phyloP scores from a whole-genome alignment of 768 basidiomycete species.

The Postia placenta region DNA sequence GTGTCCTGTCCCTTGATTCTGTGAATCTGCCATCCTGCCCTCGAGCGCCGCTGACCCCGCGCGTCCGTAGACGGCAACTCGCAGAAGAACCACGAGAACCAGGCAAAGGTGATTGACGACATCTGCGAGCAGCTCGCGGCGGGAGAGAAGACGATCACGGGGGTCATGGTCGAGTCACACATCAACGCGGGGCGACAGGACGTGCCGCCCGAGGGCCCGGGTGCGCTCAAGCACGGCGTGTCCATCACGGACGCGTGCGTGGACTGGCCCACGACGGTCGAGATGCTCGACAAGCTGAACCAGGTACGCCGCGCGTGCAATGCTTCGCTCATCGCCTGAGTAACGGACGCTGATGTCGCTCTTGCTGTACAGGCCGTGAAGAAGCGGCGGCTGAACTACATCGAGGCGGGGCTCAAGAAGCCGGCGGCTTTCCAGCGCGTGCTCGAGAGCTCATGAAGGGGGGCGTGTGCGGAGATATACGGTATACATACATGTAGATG shows the following conservation, averaged over 20 bases:
- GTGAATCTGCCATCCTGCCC: too few relatives aligned
- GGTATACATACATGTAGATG: neutral
- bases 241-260: constrained; percentile 93
- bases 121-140: constrained; percentile 69
- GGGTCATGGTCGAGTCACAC: constrained; percentile 97
- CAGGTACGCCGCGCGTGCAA: constrained; percentile 25
- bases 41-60: too few relatives aligned
- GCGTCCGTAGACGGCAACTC: constrained; percentile 79
- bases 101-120: constrained; percentile 70
- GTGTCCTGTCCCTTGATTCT: neutral
- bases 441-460: constrained; percentile 5
- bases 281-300: constrained; percentile 70
- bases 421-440: constrained; percentile 21
- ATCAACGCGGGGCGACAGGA: constrained; percentile 90
- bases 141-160: constrained; percentile 72
- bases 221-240: constrained; percentile 68
- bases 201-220: constrained; percentile 65
- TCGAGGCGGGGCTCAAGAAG: constrained; percentile 33
- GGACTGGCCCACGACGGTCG: constrained; percentile 74
- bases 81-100: constrained; percentile 89
- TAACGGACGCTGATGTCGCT: neutral
- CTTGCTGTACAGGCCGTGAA: constrained; percentile 33
- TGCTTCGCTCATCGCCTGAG: neutral
- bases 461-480: neutral
- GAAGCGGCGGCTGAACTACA: constrained; percentile 35